A percentile compares a stretch with the other conserved stretches of the same genome.
Evolutionary conservation across 176 grass and related monocot genomes (phyloP).

Genomic region (Lolium multiflorum): DNA sequence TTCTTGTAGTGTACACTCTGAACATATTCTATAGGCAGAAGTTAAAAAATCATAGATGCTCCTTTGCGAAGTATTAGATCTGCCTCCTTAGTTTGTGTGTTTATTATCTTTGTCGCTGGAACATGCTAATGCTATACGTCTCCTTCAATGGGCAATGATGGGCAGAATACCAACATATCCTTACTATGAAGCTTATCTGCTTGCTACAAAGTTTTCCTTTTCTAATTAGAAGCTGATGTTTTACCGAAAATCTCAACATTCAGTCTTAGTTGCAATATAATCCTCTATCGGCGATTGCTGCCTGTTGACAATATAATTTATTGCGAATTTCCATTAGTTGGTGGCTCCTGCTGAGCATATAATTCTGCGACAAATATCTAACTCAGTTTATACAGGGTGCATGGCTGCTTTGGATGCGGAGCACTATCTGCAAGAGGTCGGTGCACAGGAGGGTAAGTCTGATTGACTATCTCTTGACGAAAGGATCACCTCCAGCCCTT

Average conservation of each 20-base stretch:
- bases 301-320: not conserved
- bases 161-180: no score
- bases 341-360: not conserved
- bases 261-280: not conserved
- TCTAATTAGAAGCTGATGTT: not conserved
- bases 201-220: not conserved
- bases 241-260: not conserved
- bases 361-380: not conserved
- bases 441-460: conserved; percentile 64
- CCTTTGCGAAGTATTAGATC: not conserved
- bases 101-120: not conserved
- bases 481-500: not conserved
- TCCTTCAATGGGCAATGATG: not conserved
- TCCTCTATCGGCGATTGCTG: not conserved
- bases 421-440: conserved; percentile 91
- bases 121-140: not conserved
- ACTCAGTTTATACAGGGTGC: conserved; percentile 58
- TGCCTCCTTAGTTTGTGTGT: not conserved
- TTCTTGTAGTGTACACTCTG: not conserved
- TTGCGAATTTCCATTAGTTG: not conserved
- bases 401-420: conserved; percentile 92
- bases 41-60: not conserved
- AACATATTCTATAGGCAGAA: not conserved
- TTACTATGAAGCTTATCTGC: not conserved
- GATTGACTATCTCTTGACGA: conserved; percentile 56